Percentiles rank a stretch among this genome's conserved stretches.
These are phyloP conservation scores for Canariomyces notabilis DNA, from an alignment of 2,329 filamentous ascomycete genomes.

Conservation along the genomic window DNA sequence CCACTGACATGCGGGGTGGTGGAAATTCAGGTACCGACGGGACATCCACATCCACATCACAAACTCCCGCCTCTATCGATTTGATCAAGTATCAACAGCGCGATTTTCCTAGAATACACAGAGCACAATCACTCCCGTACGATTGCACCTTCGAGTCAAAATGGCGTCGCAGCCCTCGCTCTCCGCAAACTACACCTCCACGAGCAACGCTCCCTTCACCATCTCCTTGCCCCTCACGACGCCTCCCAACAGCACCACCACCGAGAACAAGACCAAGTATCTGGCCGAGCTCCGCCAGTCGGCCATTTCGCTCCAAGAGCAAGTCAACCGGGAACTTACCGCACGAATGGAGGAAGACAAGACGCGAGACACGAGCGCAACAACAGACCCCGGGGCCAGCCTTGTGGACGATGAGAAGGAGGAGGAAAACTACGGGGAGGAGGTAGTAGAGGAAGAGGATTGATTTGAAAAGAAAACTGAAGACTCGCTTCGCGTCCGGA, in stretches of 20 bases:
- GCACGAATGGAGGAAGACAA: constrained; percentile 71
- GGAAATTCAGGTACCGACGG: too few species aligned
- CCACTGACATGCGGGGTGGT: too few species aligned
- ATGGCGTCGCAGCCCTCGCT: constrained; percentile 29
- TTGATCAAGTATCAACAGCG: too few species aligned
- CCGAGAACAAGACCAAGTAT: constrained; percentile 52
- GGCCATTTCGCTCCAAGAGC: constrained; percentile 55
- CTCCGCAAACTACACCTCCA: constrained; percentile 51
- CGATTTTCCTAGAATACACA: too few species aligned
- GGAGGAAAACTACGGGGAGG: constrained; percentile 82
- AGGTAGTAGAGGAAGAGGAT: constrained; percentile 62
- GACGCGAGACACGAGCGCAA: constrained; percentile 30
- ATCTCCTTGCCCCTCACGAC: constrained; percentile 35
- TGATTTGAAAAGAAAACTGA: constrained; percentile 6
- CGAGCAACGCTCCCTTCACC: constrained; percentile 44
- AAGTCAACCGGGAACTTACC: constrained; percentile 67
- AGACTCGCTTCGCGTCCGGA: too few species aligned
- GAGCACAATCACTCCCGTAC: too few species aligned
- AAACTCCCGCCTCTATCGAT: too few species aligned
- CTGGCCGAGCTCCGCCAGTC: constrained; percentile 54
- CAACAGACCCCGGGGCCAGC: constrained; percentile 5
- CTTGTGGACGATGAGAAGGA: constrained; percentile 51
- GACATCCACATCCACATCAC: too few species aligned
- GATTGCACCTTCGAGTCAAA: too few species aligned
- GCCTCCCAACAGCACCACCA: constrained; percentile 27